A percentile compares a stretch with the other conserved stretches of the same genome.
These are phyloP conservation scores for Talaromyces verruculosus DNA, from an alignment of 2,329 filamentous ascomycete species.

Conservation along the genomic window DNA sequence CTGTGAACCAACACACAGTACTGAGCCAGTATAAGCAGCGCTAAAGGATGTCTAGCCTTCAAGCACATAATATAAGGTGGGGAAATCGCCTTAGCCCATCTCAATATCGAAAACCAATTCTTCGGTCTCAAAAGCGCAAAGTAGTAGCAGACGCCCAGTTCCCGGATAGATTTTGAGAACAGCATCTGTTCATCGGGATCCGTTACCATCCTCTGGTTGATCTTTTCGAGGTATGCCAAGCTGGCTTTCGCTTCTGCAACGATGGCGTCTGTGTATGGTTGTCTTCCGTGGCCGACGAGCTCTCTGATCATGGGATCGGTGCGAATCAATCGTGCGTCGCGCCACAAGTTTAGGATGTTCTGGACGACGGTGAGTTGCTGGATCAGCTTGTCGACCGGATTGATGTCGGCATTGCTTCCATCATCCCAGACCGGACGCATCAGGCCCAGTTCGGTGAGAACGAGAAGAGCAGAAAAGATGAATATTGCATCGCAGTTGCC, in stretches of 20 bases:
- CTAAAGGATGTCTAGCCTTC: slow-evolving; percentile 12
- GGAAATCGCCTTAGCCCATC: slow-evolving; percentile 13
- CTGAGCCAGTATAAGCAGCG: slow-evolving; percentile 17
- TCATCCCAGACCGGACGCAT: slow-evolving; percentile 17
- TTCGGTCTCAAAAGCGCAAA: slow-evolving; percentile 3
- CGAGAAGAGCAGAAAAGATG: slow-evolving; percentile 13
- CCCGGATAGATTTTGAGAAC: slow-evolving; percentile 8
- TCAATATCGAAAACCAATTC: slow-evolving; percentile 16
- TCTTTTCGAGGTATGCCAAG: slow-evolving; percentile 7
- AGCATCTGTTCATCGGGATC: slow-evolving; percentile 9
- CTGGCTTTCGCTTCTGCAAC: slow-evolving; percentile 7
- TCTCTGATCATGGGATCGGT: slow-evolving; percentile 12
- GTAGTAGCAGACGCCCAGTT: slow-evolving; percentile 13
- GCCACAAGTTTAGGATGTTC: slow-evolving; percentile 8
- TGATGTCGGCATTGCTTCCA: slow-evolving; percentile 2
- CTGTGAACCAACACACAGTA: slow-evolving; percentile 15
- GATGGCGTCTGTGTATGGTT: background rate
- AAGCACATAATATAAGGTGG: slow-evolving; percentile 8
- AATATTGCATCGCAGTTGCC: slow-evolving; percentile 14
- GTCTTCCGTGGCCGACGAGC: slow-evolving; percentile 9
- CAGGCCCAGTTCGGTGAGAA: slow-evolving; percentile 19
- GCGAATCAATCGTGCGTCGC: background rate
- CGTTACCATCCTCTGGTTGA: slow-evolving; percentile 11
- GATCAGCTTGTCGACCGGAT: slow-evolving; percentile 15
- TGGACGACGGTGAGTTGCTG: slow-evolving; percentile 14